phyloP scores from a whole-genome alignment of 345 rosid genomes.

The Camelina laxa region DNA sequence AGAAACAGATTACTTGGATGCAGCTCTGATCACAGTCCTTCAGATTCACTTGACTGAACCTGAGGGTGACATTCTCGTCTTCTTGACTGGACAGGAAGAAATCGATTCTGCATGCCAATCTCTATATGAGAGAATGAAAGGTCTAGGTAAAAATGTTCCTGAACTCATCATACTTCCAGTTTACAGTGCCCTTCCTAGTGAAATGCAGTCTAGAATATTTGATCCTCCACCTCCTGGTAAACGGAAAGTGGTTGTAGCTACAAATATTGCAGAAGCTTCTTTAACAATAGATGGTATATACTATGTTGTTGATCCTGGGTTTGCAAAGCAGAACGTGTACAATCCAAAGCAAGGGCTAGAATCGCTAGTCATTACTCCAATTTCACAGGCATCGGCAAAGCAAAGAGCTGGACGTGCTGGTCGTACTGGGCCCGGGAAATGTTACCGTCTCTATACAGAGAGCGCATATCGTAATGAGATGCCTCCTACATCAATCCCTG shows the following conservation, averaged over 20 bases:
- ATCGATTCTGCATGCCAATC: conserved; percentile 81
- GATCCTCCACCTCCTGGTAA: conserved; percentile 85
- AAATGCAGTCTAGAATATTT: conserved; percentile 88
- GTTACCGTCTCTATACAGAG: conserved; percentile 79
- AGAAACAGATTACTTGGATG: conserved; percentile 84
- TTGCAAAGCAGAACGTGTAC: conserved; percentile 79
- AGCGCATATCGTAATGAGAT: conserved; percentile 64
- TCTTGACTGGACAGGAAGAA: conserved; percentile 90
- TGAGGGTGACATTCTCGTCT: conserved; percentile 80
- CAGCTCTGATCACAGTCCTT: conserved; percentile 72
- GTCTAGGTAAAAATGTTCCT: conserved; percentile 69
- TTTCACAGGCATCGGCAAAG: conserved; percentile 88
- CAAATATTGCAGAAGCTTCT: conserved; percentile 87
- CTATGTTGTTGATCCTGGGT: conserved; percentile 88
- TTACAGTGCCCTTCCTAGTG: conserved; percentile 86
- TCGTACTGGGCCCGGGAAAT: conserved; percentile 89
- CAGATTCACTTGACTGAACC: conserved; percentile 92
- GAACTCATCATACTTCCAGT: conserved; percentile 82
- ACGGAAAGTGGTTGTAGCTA: conserved; percentile 86
- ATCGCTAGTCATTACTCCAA: conserved; percentile 77
- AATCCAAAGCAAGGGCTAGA: conserved; percentile 85
- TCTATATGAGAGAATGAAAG: conserved; percentile 77
- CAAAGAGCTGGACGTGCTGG: conserved; percentile 92
- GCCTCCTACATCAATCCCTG: conserved; percentile 82
- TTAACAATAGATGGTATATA: conserved; percentile 79